A percentile compares a stretch with the other conserved stretches of the same genome.
Evolutionary conservation across 768 basidiomycete species (phyloP).

Genomic region (Rhizopogon salebrosus): DNA sequence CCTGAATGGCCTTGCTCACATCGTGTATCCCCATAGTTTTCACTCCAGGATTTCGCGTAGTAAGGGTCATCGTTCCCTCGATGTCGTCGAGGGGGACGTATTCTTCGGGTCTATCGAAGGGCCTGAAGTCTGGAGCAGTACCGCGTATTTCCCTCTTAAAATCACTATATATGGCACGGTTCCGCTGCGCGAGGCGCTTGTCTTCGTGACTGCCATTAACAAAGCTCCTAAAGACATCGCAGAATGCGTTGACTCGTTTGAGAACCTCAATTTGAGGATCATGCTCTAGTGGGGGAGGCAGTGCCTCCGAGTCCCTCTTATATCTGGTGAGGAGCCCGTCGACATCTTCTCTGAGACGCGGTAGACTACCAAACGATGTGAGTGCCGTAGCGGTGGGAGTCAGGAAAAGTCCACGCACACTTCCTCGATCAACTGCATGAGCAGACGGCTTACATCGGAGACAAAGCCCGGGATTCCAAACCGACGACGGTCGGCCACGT

Average conservation of each 20-base stretch:
- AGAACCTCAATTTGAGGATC: constrained; percentile 45
- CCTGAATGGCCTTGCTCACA: constrained; percentile 29
- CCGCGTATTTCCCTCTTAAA: constrained; percentile 31
- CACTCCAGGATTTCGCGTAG: neutral
- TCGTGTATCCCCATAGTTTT: constrained; percentile 25
- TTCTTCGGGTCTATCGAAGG: constrained; percentile 14
- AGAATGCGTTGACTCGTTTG: constrained; percentile 40
- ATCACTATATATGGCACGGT: constrained; percentile 24
- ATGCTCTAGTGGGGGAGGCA: constrained; percentile 34
- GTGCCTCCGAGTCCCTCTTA: constrained; percentile 25
- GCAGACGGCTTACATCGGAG: constrained; percentile 42
- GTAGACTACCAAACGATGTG: constrained; percentile 35
- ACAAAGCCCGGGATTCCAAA: constrained; percentile 59
- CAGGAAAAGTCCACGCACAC: constrained; percentile 36
- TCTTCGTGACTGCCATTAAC: constrained; percentile 29
- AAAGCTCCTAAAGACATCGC: constrained; percentile 27
- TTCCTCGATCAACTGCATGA: constrained; percentile 47
- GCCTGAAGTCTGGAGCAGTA: constrained; percentile 40
- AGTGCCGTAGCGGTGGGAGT: neutral
- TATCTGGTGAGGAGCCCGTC: constrained; percentile 33
- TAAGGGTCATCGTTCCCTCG: constrained; percentile 3
- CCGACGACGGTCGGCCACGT: constrained; percentile 37
- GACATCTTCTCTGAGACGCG: constrained; percentile 36
- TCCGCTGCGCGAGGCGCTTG: constrained; percentile 33
- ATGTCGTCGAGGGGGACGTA: constrained; percentile 8